Base-by-base conservation (phyloP, 306 rosid species). In the Lablab purpureus region DNA sequence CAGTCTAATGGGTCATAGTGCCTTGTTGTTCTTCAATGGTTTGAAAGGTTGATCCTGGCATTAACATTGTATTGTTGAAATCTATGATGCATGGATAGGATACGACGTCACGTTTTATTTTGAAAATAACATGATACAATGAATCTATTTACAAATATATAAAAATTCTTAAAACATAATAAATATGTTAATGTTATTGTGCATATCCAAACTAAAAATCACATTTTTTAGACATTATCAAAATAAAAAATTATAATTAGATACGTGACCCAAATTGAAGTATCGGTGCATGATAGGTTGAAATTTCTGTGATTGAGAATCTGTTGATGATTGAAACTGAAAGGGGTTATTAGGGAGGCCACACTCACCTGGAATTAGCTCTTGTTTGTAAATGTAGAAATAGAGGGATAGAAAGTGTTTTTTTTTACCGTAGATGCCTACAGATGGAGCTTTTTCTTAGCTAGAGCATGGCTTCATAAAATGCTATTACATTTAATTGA, bases 401-500 rank as follows among this genome's bases (percentile, higher is more conserved):
- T 45, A 45, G 49, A 19, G 9, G 11, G 52, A 58, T 56, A 62
- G 55, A 66, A 22, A 19, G 1, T 32, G 21, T 51, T 23, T 22
- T 41, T 3, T 58, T 47, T 47, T 58, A 34, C 27, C 72, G 1
- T 43, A 67, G 27, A 49, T 54, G 6, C 14, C 49, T 56, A 10
- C 59, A 15, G 8, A 14, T 30, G 65, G 28, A 51, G 55, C 34
- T 67, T 36, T 63, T 40, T 75, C 63, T n/a, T 65, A 2, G 59
- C 25, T 67, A 18, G 28, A 49, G 60, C 23, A 36, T 72, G n/a
- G 27, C 22, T 19, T 7, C 50, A n/a, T 69, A 50, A 22, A 28
- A 58, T 66, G 52, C 40, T 73, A 6, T 60, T 70, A 17, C 21
- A 66, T 78, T 52, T 81, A 56, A 75, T 62, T 74, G 67, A 79